Percentiles rank a stretch among this genome's conserved stretches.
Evolutionary conservation across 257 asterid species (phyloP).

Genomic region (Anisodus tanguticus): DNA sequence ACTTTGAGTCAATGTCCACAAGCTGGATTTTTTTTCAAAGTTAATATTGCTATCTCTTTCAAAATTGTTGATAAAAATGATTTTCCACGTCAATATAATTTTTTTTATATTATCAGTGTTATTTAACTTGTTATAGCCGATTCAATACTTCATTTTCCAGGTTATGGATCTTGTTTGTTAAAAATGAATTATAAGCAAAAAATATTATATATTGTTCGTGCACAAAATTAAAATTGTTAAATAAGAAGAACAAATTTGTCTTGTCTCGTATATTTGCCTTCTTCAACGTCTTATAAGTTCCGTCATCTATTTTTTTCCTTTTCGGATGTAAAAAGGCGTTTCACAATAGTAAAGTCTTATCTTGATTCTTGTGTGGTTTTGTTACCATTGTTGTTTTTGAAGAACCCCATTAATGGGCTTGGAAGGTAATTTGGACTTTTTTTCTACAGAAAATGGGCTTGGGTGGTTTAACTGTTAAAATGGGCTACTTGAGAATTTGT

Average conservation of each 20-base stretch:
- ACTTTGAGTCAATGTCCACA: not conserved
- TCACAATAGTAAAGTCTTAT: no score
- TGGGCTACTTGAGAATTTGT: not conserved
- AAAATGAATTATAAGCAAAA: not conserved
- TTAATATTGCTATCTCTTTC: not conserved
- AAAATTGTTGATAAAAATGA: not conserved
- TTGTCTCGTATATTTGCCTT: no score
- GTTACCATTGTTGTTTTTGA: no score
- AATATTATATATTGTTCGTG: not conserved
- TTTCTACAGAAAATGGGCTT: not conserved
- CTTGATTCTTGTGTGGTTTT: no score
- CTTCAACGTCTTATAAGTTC: no score
- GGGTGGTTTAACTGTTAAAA: not conserved
- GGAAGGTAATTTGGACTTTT: not conserved
- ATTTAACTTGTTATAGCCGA: not conserved
- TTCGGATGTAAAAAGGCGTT: no score
- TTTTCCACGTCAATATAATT: not conserved
- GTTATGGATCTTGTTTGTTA: not conserved
- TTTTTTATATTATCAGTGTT: not conserved
- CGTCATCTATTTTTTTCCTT: no score
- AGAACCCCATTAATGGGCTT: not conserved
- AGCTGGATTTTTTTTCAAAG: not conserved
- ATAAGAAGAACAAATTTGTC: not conserved
- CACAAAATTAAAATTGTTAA: not conserved
- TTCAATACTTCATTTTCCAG: not conserved